Conservation (phyloP, 2,329 filamentous ascomycete species). For the Aspergillus transmontanensis region DNA sequence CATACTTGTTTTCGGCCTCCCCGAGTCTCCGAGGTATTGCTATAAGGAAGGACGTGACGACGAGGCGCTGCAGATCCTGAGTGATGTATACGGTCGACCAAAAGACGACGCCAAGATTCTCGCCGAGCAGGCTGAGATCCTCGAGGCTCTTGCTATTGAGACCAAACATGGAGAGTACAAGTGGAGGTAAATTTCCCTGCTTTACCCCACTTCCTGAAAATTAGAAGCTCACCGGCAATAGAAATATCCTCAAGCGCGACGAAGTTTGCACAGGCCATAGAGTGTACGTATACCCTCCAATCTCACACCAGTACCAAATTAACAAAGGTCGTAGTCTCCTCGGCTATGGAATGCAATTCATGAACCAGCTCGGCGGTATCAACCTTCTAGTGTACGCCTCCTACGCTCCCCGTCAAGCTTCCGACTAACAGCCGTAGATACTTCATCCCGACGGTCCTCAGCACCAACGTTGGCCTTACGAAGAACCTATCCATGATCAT, state of each 20-base stretch:
- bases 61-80: constrained; percentile 30
- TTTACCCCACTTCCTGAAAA: background rate
- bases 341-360: constrained; percentile 51
- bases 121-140: constrained; percentile 40
- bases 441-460: constrained; percentile 26
- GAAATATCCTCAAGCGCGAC: constrained; percentile 45
- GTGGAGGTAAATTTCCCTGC: constrained; percentile 25
- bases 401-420: too few species aligned
- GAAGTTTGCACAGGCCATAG: constrained; percentile 46
- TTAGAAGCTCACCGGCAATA: background rate
- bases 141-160: constrained; percentile 49
- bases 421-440: constrained; percentile 9
- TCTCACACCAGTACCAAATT: background rate
- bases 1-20: constrained; percentile 24
- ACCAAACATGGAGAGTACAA: constrained; percentile 35
- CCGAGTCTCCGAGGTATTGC: constrained; percentile 46
- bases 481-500: constrained; percentile 27
- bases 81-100: constrained; percentile 28
- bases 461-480: constrained; percentile 26
- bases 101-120: constrained; percentile 26
- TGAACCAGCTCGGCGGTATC: constrained; percentile 55
- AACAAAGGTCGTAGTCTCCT: constrained; percentile 35
- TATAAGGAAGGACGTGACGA: constrained; percentile 46
- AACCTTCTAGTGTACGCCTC: constrained; percentile 44
- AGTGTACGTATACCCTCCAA: constrained; percentile 29